Base-by-base conservation (phyloP, 306 rosid genomes). In the Lupinus albus region DNA sequence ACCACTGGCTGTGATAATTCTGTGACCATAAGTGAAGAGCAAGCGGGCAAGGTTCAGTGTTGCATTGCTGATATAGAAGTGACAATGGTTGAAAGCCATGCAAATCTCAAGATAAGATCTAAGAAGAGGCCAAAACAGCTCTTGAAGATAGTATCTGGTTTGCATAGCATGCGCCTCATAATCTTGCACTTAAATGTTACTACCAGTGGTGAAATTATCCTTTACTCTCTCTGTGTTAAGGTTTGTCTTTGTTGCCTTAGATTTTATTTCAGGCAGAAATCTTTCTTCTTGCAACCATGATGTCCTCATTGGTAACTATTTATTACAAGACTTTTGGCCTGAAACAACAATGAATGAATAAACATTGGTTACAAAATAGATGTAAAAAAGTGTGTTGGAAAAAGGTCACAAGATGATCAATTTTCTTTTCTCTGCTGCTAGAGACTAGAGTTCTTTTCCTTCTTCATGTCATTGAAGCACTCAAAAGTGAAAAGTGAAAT, bases 21-120 rank as follows among this genome's bases (percentile, higher is more conserved):
- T 11, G 74, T 12, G 62, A 52, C 73, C 61, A 44, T 61, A 20
- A 72, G 49, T 8, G 88, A 77, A 4, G 71, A 77, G 6, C 73
- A 70, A 3, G 50, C 55, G 28, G 71, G 70, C 14, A 84, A 74
- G 70, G 76, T 68, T 17, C 76, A 67, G 12, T 47, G 57, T 8
- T 72, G 82, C 72, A 55, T 82, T 38, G 97, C 97, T 48, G 97
- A 93, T 47, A 81, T 93, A 59, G 97, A 93, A 80, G 99, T 90
- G 55, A 88, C 93, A 45, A 85, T 93, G 95, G 97, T 90, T 46
- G 99, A 90, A 72, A 88, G 86, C 82, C 99, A 93, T 78, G 99
- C 95, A 71, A 93, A 81, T 74, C 75, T 93, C 44, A 90, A 88
- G 67, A 87, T 93, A 52, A 86, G 96, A 57, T 84, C 96, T 3